phyloP scores from a whole-genome alignment of 306 rosid genomes.

The Quercus glauca region DNA sequence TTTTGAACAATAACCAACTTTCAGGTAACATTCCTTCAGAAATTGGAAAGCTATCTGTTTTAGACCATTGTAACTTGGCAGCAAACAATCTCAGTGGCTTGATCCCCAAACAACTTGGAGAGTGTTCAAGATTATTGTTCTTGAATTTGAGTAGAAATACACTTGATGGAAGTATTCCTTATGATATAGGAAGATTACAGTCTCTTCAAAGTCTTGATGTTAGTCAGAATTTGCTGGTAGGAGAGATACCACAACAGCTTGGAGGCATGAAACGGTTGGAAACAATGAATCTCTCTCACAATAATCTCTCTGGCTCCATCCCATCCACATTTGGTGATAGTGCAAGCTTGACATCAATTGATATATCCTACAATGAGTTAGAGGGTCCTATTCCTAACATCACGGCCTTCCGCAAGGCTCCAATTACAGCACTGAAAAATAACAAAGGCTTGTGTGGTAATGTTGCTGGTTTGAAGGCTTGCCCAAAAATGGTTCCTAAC shows the following conservation, averaged over 20 bases:
- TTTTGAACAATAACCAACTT: background rate
- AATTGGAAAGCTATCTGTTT: background rate
- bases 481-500: background rate
- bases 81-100: background rate
- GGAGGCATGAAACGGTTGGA: conserved; percentile 24
- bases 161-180: background rate
- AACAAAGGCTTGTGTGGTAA: background rate
- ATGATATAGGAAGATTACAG: conserved; percentile 2
- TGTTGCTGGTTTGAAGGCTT: background rate
- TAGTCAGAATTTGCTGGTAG: conserved; percentile 28
- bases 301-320: conserved; percentile 12
- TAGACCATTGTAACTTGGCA: background rate
- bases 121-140: background rate
- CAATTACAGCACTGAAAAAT: background rate
- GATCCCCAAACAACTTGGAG: background rate
- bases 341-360: background rate
- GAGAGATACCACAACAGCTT: conserved; percentile 30
- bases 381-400: background rate
- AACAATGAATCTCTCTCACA: conserved; percentile 44
- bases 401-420: background rate
- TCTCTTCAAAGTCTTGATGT: conserved; percentile 39
- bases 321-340: background rate
- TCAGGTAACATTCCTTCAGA: background rate
- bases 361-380: conserved; percentile 15
- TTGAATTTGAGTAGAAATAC: background rate